Base-by-base conservation (phyloP, 2,329 filamentous ascomycete genomes). In the Apiospora saccharicola region DNA sequence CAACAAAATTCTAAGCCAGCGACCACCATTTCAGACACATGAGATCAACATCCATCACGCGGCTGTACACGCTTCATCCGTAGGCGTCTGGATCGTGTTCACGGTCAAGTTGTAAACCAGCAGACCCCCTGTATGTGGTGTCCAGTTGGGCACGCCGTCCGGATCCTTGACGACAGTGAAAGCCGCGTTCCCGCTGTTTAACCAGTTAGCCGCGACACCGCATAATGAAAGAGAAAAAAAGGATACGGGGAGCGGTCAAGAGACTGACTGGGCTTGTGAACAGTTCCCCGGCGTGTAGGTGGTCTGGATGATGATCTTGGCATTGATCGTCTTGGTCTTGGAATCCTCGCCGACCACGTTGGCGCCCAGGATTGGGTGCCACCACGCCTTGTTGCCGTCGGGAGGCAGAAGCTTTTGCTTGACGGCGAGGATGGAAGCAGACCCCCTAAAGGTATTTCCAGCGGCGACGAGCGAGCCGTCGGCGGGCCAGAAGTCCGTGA, bases 311-410 rank as follows among this genome's bases (percentile, higher is more conserved):
- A 73, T 67, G 4, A 74, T 73, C 19, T 73, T 67, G 19, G 73
- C 73, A 70, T 64, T 53, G 61, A 72, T 70, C 10, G 72, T 74
- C 64, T 73, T 73, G 3, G 61, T 68, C 47, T 61, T 69, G 6
- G 68, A 43, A 34, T 72, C 72, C 61, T 74, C 73, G 19, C 57
- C 64, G n/a, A 74, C 61, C 8, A 74, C 46, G 10, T 69, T 68
- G 61, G 73, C 69, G 43, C 72, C 70, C 22, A 71, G n/a, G 34
- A 74, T 74, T 3, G 71, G 57, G 16, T 74, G 73, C 73, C 73
- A 74, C 73, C 73, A 74, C 14, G 72, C 61, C 49, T 74, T 74
- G 72, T 73, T 74, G 26, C 73, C 73, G 10, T 67, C 68, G 22
- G 68, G 72, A 1, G 73, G 72, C n/a, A 74, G 49, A 7, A 74